phyloP scores from a whole-genome alignment of 2,329 filamentous ascomycete genomes.

The Diaporthe vexans region DNA sequence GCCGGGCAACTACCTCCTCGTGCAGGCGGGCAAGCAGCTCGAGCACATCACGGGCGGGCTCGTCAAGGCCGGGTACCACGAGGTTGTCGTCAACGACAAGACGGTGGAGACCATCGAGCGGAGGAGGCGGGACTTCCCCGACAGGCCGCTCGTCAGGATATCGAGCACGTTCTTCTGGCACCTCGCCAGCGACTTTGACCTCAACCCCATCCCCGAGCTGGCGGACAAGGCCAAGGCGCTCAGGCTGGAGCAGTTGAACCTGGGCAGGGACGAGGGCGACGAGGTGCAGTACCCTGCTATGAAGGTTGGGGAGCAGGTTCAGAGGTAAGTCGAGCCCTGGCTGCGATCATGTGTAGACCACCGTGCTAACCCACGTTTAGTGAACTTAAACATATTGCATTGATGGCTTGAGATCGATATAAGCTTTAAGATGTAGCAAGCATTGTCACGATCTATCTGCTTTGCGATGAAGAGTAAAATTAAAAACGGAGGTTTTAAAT shows the following conservation, averaged over 20 bases:
- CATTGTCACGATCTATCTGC: background rate
- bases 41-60: slow-evolving; percentile 73
- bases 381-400: slow-evolving; percentile 67
- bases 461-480: no score
- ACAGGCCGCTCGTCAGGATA: slow-evolving; percentile 68
- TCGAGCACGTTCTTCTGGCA: slow-evolving; percentile 75
- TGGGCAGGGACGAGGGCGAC: slow-evolving; percentile 68
- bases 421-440: background rate
- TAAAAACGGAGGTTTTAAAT: background rate
- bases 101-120: slow-evolving; percentile 63
- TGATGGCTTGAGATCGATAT: slow-evolving; percentile 57
- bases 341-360: slow-evolving; percentile 7
- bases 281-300: slow-evolving; percentile 63
- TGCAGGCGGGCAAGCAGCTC: slow-evolving; percentile 74
- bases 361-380: slow-evolving; percentile 44
- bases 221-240: slow-evolving; percentile 60
- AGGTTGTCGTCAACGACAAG: slow-evolving; percentile 70
- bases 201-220: slow-evolving; percentile 65
- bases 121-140: slow-evolving; percentile 58
- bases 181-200: slow-evolving; percentile 68
- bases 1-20: slow-evolving; percentile 68
- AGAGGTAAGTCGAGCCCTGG: slow-evolving; percentile 58
- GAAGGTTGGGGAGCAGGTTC: slow-evolving; percentile 72
- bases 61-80: slow-evolving; percentile 73
- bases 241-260: slow-evolving; percentile 60